phyloP scores from a whole-genome alignment of 352 stramenopile genomes.

The Thalassiosira mediterranea region DNA sequence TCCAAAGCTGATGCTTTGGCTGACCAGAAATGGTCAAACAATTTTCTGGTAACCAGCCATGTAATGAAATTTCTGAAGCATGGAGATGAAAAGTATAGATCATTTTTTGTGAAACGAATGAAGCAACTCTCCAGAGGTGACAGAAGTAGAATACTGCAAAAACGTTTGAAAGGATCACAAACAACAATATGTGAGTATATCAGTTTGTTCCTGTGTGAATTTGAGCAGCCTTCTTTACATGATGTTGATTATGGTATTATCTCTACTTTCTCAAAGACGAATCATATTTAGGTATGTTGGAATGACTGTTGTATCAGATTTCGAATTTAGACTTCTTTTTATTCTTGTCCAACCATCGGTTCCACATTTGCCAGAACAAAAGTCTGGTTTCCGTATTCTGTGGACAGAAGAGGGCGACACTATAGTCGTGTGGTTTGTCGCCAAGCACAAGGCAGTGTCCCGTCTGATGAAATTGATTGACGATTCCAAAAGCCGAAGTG shows the following conservation, averaged over 20 bases:
- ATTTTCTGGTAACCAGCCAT: constrained; percentile 11
- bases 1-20: background rate
- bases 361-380: constrained; percentile 22
- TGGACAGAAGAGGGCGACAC: constrained; percentile 37
- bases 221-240: constrained; percentile 27
- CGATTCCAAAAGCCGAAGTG: constrained; percentile 58
- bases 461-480: constrained; percentile 65
- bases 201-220: too few relatives aligned
- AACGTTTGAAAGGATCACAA: constrained; percentile 24
- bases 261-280: too few relatives aligned
- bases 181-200: constrained; percentile 23
- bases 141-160: constrained; percentile 28
- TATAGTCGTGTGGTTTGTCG: constrained; percentile 64
- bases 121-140: constrained; percentile 55
- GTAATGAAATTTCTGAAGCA: constrained; percentile 51
- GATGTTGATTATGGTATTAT: constrained; percentile 36
- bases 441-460: constrained; percentile 57
- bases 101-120: constrained; percentile 48
- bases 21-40: background rate
- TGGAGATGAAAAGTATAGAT: constrained; percentile 41
- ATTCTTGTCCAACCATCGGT: too few relatives aligned
- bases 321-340: constrained; percentile 62
- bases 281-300: too few relatives aligned
- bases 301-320: constrained; percentile 58
- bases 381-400: constrained; percentile 42